Evolutionary conservation across 345 rosid genomes (phyloP).

Genomic region (Pugionium cornutum): DNA sequence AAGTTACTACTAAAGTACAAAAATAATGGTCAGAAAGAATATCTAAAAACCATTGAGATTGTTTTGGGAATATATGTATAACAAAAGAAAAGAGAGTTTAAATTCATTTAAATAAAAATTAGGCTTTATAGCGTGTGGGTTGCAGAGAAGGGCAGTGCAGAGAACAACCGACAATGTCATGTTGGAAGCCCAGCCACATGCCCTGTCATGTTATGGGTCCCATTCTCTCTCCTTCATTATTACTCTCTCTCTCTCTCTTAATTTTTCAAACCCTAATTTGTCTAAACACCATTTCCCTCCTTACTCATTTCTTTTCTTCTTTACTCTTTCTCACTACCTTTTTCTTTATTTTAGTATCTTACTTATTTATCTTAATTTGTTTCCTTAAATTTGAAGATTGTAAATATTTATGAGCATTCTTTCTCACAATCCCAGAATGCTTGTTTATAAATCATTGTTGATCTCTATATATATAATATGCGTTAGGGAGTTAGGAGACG

Average conservation of each 20-base stretch:
- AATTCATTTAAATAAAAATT: background rate
- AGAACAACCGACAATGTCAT: conserved; percentile 97
- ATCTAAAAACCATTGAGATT: too few species aligned
- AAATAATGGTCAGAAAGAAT: too few species aligned
- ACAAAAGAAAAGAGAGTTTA: background rate
- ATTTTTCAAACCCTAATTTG: conserved; percentile 38
- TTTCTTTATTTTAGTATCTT: background rate
- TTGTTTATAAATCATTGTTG: too few species aligned
- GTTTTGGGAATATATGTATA: too few species aligned
- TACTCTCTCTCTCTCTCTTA: conserved; percentile 38
- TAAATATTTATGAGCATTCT: too few species aligned
- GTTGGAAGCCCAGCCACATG: conserved; percentile 88
- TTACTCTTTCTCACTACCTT: conserved; percentile 26
- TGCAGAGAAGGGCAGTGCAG: conserved; percentile 34
- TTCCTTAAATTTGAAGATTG: too few species aligned
- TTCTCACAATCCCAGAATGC: too few species aligned
- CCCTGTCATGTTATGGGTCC: conserved; percentile 82
- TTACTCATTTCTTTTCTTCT: conserved; percentile 32
- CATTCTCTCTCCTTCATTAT: conserved; percentile 54
- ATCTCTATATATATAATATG: too few species aligned
- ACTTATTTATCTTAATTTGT: background rate
- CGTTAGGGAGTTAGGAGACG: too few species aligned
- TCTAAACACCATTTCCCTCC: conserved; percentile 24
- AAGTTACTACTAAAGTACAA: too few species aligned
- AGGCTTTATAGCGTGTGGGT: conserved; percentile 33